A percentile compares a stretch with the other conserved stretches of the same genome.
Conservation (phyloP, 129 eudicot genomes). For the Lactuca saligna region DNA sequence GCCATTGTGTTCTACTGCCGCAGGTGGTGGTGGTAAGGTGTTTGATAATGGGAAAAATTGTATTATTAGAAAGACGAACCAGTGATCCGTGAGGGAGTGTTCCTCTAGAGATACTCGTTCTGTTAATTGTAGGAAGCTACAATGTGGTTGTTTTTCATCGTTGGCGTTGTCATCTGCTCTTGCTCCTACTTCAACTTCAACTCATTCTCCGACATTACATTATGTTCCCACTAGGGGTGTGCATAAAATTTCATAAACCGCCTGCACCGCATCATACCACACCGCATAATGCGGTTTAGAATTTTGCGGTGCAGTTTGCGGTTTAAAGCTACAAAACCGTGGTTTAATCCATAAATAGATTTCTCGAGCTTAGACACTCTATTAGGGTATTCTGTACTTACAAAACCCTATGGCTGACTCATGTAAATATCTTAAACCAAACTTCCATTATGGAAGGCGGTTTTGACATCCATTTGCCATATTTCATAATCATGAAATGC, state of each 20-base stretch:
- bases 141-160: slow-evolving; percentile 44
- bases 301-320: no score
- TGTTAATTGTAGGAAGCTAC: slow-evolving; percentile 49
- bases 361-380: no score
- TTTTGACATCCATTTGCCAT: no score
- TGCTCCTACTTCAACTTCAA: neutral
- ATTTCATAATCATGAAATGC: no score
- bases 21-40: slow-evolving; percentile 40
- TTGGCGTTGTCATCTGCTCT: neutral
- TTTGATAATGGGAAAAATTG: slow-evolving; percentile 64
- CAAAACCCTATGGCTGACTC: no score
- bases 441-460: no score
- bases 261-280: neutral
- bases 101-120: slow-evolving; percentile 46
- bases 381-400: no score
- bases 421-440: no score
- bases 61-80: slow-evolving; percentile 43
- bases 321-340: no score
- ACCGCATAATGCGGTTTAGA: no score
- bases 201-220: slow-evolving; percentile 10
- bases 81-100: slow-evolving; percentile 51
- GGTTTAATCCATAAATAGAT: no score
- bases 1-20: slow-evolving; percentile 22
- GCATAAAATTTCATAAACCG: neutral
- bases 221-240: no score